phyloP scores from a whole-genome alignment of 176 grass and related monocot genomes.

The Bonia amplexicaulis region DNA sequence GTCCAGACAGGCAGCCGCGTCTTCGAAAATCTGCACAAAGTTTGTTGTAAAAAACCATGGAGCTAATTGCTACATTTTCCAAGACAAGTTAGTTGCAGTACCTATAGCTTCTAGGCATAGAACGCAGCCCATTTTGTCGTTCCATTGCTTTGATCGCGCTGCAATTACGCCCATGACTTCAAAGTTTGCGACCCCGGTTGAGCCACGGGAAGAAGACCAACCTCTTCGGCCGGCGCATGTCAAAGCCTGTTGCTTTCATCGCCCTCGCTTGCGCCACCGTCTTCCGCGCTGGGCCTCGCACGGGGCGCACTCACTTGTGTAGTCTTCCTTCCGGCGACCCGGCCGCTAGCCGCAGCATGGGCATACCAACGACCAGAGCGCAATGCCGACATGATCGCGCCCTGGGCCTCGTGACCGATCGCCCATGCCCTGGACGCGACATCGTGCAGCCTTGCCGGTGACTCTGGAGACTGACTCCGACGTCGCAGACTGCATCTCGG shows the following conservation, averaged over 20 bases:
- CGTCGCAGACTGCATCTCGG: neutral
- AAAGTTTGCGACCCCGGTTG: neutral
- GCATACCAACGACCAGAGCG: neutral
- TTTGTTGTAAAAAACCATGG: neutral
- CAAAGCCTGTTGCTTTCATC: neutral
- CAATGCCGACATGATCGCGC: neutral
- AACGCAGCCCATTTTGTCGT: neutral
- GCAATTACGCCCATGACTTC: slow-evolving; percentile 12
- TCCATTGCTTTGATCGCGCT: neutral
- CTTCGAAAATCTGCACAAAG: neutral
- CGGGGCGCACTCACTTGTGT: neutral
- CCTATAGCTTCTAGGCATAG: neutral
- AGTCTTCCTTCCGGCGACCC: neutral
- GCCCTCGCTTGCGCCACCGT: neutral
- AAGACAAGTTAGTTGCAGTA: neutral
- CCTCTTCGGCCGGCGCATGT: neutral
- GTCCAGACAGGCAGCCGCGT: neutral
- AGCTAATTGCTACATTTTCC: neutral
- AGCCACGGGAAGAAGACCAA: neutral
- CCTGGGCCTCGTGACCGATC: neutral
- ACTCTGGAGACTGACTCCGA: neutral
- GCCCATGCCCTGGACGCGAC: slow-evolving; percentile 11
- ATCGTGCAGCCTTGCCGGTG: neutral
- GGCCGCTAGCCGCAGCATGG: neutral
- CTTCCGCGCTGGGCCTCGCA: neutral